Evolutionary conservation across 306 rosid species (phyloP).

Genomic region (Lagenaria siceraria): DNA sequence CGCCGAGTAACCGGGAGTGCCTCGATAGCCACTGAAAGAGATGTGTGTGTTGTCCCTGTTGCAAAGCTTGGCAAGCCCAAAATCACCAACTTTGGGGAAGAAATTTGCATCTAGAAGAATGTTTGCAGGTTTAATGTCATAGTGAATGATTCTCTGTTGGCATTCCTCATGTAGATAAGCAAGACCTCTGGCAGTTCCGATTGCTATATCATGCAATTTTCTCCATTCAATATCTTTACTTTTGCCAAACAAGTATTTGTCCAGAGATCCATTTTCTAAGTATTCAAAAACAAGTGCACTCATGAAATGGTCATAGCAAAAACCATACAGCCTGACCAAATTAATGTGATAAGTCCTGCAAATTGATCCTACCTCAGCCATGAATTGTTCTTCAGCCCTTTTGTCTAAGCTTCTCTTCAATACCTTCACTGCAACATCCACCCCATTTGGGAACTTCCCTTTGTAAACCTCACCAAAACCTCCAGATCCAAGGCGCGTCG

Average conservation of each 20-base stretch:
- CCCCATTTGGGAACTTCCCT: conserved; percentile 25
- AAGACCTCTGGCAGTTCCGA: conserved; percentile 36
- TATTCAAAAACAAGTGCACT: conserved; percentile 40
- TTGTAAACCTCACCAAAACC: conserved; percentile 39
- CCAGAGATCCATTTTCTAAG: conserved; percentile 36
- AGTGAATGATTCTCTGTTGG: conserved; percentile 36
- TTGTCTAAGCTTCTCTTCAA: conserved; percentile 14
- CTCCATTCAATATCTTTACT: conserved; percentile 13
- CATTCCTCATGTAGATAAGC: conserved; percentile 41
- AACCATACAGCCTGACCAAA: conserved; percentile 29
- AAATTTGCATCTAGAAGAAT: conserved; percentile 29
- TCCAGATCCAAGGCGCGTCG: conserved; percentile 24
- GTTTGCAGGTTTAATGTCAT: conserved; percentile 45
- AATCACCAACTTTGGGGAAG: conserved; percentile 41
- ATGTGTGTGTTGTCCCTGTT: conserved; percentile 26
- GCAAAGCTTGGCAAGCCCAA: conserved; percentile 36
- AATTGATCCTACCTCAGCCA: conserved; percentile 28
- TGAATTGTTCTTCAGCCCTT: conserved; percentile 31
- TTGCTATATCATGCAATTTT: conserved; percentile 34
- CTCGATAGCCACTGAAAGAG: conserved; percentile 32
- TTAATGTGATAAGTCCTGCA: conserved; percentile 32
- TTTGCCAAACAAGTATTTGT: conserved; percentile 23
- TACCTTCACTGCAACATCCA: conserved; percentile 33
- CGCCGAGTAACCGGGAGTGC: conserved; percentile 45
- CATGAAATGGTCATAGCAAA: conserved; percentile 25